Percentiles rank a stretch among this genome's conserved stretches.
These are phyloP conservation scores for Aspergillus sp. DNA, from an alignment of 2,329 filamentous ascomycete genomes.

Conservation along the genomic window DNA sequence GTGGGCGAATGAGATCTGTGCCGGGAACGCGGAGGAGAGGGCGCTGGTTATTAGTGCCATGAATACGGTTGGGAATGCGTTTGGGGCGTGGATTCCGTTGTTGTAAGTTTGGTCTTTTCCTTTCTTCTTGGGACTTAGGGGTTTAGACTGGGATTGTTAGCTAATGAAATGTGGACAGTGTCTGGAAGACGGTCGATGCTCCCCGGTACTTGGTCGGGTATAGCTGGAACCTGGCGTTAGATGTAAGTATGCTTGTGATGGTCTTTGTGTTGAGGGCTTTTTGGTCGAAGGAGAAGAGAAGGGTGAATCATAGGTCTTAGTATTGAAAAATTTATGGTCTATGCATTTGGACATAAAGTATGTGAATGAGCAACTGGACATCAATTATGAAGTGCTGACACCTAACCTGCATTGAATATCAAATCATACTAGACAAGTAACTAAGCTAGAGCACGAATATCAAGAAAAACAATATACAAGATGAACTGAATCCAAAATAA, in stretches of 20 bases:
- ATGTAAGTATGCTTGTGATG: conserved; percentile 28
- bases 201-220: conserved; percentile 30
- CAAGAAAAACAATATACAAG: too few relatives aligned
- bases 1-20: conserved; percentile 26
- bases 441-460: too few relatives aligned
- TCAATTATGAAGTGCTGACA: too few relatives aligned
- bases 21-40: conserved; percentile 33
- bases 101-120: conserved; percentile 15
- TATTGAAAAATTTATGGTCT: too few relatives aligned
- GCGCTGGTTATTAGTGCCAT: conserved; percentile 24
- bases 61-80: conserved; percentile 34
- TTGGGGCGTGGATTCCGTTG: conserved; percentile 29
- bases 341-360: too few relatives aligned
- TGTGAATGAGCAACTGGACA: too few relatives aligned
- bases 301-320: neutral
- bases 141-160: neutral
- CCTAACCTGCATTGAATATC: too few relatives aligned
- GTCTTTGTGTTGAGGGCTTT: conserved; percentile 18
- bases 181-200: conserved; percentile 30
- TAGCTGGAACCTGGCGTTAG: conserved; percentile 28
- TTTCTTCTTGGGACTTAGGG: too few relatives aligned
- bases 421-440: too few relatives aligned
- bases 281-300: conserved; percentile 18
- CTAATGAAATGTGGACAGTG: conserved; percentile 5
- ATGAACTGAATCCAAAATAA: too few relatives aligned